A percentile compares a stretch with the other conserved stretches of the same genome.
phyloP scores from a whole-genome alignment of 768 basidiomycete species.

The Rhodocollybia butyracea region DNA sequence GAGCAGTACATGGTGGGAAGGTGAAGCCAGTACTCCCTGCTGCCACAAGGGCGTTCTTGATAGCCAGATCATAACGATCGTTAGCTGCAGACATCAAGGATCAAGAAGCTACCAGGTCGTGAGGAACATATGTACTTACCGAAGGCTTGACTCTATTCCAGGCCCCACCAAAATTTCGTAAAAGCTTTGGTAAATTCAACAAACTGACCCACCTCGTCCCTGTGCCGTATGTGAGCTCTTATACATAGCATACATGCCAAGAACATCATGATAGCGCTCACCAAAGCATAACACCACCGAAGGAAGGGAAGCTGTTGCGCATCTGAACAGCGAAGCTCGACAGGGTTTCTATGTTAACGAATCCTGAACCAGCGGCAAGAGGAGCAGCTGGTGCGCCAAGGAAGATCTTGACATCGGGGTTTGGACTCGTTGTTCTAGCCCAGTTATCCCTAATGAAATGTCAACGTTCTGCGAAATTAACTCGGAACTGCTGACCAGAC shows the following conservation, averaged over 20 bases:
- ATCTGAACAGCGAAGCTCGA: slow-evolving; percentile 45
- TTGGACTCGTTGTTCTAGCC: slow-evolving; percentile 56
- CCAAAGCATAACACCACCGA: slow-evolving; percentile 63
- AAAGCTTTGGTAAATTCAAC: not conserved
- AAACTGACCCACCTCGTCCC: slow-evolving; percentile 1
- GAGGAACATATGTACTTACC: not conserved
- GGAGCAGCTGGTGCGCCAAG: slow-evolving; percentile 62
- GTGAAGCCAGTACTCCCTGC: slow-evolving; percentile 70
- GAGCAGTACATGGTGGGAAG: slow-evolving; percentile 57
- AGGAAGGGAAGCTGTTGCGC: slow-evolving; percentile 57
- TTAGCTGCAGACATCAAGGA: slow-evolving; percentile 39
- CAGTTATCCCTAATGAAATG: slow-evolving; percentile 50
- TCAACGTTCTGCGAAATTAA: not conserved
- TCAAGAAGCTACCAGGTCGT: not conserved
- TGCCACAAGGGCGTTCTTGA: slow-evolving; percentile 56
- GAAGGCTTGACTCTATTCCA: slow-evolving; percentile 3
- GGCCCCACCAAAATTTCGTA: not conserved
- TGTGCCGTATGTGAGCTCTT: not conserved
- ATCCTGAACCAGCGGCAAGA: slow-evolving; percentile 58
- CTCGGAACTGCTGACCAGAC: slow-evolving; percentile 42
- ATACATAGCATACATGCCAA: slow-evolving; percentile 18
- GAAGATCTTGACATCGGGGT: slow-evolving; percentile 61
- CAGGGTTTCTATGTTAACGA: slow-evolving; percentile 46
- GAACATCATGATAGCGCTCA: slow-evolving; percentile 37
- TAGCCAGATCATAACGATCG: slow-evolving; percentile 52